Percentiles rank a stretch among this genome's conserved stretches.
These are phyloP conservation scores for Setaria italica DNA, from an alignment of 202 grass and related monocot species.

Conservation along the genomic window DNA sequence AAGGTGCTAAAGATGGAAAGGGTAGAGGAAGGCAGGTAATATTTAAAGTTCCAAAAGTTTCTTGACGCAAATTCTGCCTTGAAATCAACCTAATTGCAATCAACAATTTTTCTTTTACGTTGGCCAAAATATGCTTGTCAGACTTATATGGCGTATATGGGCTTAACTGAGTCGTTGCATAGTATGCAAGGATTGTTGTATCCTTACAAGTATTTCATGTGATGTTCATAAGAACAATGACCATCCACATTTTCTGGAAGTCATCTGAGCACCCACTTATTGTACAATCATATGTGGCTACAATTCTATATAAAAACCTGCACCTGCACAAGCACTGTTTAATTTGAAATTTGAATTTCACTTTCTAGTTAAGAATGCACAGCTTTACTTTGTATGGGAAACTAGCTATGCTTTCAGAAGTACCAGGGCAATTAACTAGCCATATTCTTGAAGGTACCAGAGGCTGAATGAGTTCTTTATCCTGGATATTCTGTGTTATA, in stretches of 20 bases:
- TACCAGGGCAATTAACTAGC: neutral
- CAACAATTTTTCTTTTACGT: neutral
- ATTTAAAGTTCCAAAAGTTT: conserved; percentile 10
- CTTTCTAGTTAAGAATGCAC: conserved; percentile 5
- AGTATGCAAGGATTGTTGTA: neutral
- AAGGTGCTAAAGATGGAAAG: conserved; percentile 99
- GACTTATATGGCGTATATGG: neutral
- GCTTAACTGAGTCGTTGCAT: neutral
- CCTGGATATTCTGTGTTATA: neutral
- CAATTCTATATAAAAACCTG: neutral
- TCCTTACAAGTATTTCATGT: neutral
- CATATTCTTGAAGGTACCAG: conserved; percentile 18
- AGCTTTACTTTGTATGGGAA: conserved; percentile 2
- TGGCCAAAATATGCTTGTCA: neutral
- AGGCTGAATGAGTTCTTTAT: conserved; percentile 14
- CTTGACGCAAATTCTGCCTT: neutral
- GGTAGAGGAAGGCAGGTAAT: conserved; percentile 99
- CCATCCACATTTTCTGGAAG: neutral
- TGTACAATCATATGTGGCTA: conserved; percentile 12
- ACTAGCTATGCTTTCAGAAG: neutral
- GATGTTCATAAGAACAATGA: conserved; percentile 3
- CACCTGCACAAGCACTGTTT: neutral
- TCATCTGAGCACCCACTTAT: neutral
- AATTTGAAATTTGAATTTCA: neutral
- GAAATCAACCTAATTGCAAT: neutral